These are phyloP conservation scores for Syzygium aromaticum DNA, from an alignment of 345 rosid genomes.

Conservation along the genomic window DNA sequence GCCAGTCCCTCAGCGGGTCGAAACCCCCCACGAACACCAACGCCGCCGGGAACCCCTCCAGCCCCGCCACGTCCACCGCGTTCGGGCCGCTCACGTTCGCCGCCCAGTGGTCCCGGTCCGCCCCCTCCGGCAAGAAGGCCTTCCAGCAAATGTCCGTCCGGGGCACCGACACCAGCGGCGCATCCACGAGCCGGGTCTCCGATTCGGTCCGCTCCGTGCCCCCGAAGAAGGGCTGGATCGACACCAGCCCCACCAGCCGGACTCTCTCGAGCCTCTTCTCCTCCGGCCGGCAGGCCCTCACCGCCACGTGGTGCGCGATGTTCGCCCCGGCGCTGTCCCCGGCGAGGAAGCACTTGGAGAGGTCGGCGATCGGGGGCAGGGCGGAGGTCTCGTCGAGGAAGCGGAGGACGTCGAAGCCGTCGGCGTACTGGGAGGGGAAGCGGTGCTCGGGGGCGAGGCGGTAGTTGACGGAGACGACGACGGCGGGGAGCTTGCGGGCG, in stretches of 20 bases:
- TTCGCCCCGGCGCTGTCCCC: slow-evolving; percentile 90
- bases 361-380: slow-evolving; percentile 49
- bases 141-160: slow-evolving; percentile 58
- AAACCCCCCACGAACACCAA: slow-evolving; percentile 45
- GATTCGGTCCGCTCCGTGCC: slow-evolving; percentile 71
- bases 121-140: slow-evolving; percentile 46
- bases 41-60: slow-evolving; percentile 48
- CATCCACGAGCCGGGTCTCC: slow-evolving; percentile 27
- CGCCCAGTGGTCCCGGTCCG: slow-evolving; percentile 43
- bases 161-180: slow-evolving; percentile 26
- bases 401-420: slow-evolving; percentile 55
- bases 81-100: slow-evolving; percentile 39
- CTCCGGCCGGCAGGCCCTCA: slow-evolving; percentile 13
- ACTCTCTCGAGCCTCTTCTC: slow-evolving; percentile 7
- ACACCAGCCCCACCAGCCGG: slow-evolving; percentile 35
- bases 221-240: slow-evolving; percentile 79
- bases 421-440: slow-evolving; percentile 70
- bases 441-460: slow-evolving; percentile 70
- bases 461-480: slow-evolving; percentile 67
- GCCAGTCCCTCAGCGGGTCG: slow-evolving; percentile 85
- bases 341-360: slow-evolving; percentile 45
- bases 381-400: slow-evolving; percentile 33
- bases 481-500: slow-evolving; percentile 40
- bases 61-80: slow-evolving; percentile 23
- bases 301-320: slow-evolving; percentile 64